These are phyloP conservation scores for Metschnikowia borealis DNA, from an alignment of 805 yeast species.

Conservation along the genomic window DNA sequence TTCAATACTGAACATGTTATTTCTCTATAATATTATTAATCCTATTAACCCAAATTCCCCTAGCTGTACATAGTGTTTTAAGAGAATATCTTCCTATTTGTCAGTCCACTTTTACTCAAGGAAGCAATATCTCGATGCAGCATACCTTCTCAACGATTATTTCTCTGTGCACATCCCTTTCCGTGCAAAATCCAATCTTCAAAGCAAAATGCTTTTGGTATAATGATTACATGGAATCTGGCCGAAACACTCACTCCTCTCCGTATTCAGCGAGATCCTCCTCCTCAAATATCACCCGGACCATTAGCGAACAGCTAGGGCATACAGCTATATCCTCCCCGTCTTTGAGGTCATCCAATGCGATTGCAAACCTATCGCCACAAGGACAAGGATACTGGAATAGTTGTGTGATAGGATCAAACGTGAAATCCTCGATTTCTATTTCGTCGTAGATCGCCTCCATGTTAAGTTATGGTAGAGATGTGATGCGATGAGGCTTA, in stretches of 20 bases:
- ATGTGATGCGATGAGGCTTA: neutral
- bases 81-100: neutral
- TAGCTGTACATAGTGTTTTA: neutral
- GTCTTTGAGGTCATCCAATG: conserved; percentile 77
- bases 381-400: conserved; percentile 98
- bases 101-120: too few species aligned
- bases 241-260: neutral
- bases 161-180: too few species aligned
- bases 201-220: too few species aligned
- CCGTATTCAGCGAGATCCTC: conserved; percentile 48
- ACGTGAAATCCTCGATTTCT: conserved; percentile 95
- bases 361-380: conserved; percentile 89
- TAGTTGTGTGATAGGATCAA: conserved; percentile 73
- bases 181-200: too few species aligned
- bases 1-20: neutral
- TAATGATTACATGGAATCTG: too few species aligned
- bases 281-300: conserved; percentile 80
- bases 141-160: neutral
- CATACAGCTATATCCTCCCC: conserved; percentile 96
- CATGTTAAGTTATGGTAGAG: conserved; percentile 25
- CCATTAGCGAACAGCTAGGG: conserved; percentile 93
- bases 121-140: too few species aligned
- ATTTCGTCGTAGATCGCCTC: conserved; percentile 84
- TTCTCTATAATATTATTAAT: neutral
- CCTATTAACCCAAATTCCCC: neutral